Evolutionary conservation across 805 yeast genomes (phyloP), one percentile per base, ranked within the genome.

Genomic region (Metschnikowia sp.): DNA sequence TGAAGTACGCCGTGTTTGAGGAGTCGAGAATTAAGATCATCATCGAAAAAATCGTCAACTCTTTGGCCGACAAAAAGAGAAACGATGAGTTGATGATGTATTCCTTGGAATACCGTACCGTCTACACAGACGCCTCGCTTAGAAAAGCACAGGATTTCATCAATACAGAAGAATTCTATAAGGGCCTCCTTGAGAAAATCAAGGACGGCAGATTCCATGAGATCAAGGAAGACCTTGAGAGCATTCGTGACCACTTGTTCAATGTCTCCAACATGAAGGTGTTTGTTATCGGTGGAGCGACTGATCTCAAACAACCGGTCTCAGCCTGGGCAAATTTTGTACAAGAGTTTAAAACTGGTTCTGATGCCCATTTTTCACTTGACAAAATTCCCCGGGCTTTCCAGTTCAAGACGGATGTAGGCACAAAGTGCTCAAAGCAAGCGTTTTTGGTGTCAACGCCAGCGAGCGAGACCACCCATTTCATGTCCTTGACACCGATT

Each of bases 391-490:
- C 90, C 12, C 74, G 81, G 13, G 70, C 87, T 3, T 64, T 69
- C 41, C 68, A 76, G 6, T 78, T 78, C 37, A 69, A 78, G 35
- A 81, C 94, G 2, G 68, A 70, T 2, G 58, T 77, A 4, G 96
- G 96, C 35, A 50, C 58, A 18, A 48, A 59, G 0, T 81, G 88
- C 39, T 62, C 77, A 2, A 62, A 69, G 2, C 73, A 75, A 36
- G 92, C 94, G 0, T 73, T 68, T 50, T 69, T 92, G 36, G 76
- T 86, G 1, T 76, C 87, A 0, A 81, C 89, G 1, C 91, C 97
- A 4, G 90, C 94, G 0, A 83, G 95, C 0, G 96, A 89, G 53
- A 84, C 96, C 0, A 77, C 92, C 4, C 86, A 80, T 59, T 69
- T 89, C 67, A 70, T 77, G 22, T 61, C 86, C 0, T 65, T 82